These are phyloP conservation scores for Harringtonia lauricola DNA, from an alignment of 2,329 filamentous ascomycete species.

Conservation along the genomic window DNA sequence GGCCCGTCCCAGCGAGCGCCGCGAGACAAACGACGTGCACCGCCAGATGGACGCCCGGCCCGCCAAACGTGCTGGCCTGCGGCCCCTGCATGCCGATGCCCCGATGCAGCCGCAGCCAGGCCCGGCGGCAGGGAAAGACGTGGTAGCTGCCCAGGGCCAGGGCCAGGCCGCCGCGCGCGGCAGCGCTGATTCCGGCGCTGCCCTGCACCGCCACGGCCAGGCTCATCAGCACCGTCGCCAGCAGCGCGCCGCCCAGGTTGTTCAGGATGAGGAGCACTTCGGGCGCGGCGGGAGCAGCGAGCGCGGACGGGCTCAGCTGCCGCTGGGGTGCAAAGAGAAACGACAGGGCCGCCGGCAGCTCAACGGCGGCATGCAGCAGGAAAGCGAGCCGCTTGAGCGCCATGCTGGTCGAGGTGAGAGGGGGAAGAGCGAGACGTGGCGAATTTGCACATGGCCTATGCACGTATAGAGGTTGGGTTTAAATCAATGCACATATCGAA, in stretches of 20 bases:
- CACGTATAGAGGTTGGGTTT: too few species aligned
- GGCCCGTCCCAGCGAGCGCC: slow-evolving; percentile 20
- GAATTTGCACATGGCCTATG: too few species aligned
- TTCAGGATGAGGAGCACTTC: slow-evolving; percentile 31
- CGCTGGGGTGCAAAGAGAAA: slow-evolving; percentile 30
- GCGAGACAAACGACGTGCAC: slow-evolving; percentile 28
- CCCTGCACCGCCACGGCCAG: slow-evolving; percentile 21
- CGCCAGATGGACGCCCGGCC: slow-evolving; percentile 32
- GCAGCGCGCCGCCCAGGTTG: slow-evolving; percentile 35
- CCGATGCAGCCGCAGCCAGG: slow-evolving; percentile 22
- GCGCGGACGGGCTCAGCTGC: slow-evolving; percentile 32
- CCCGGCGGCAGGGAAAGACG: slow-evolving; percentile 34
- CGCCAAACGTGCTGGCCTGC: slow-evolving; percentile 26
- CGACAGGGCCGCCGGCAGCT: slow-evolving; percentile 26
- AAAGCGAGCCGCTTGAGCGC: slow-evolving; percentile 6
- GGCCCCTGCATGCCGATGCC: slow-evolving; percentile 8
- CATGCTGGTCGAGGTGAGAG: too few species aligned
- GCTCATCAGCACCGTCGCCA: slow-evolving; percentile 32
- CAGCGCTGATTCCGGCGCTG: not conserved
- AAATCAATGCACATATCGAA: too few species aligned
- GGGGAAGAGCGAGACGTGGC: too few species aligned
- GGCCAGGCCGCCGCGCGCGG: slow-evolving; percentile 21
- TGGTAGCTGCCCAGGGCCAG: slow-evolving; percentile 36
- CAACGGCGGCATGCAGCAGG: slow-evolving; percentile 10
- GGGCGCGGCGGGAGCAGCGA: slow-evolving; percentile 24